These are phyloP conservation scores for Rhizopus delemar DNA, from an alignment of 371 early-diverging fungal genomes.

Conservation along the genomic window DNA sequence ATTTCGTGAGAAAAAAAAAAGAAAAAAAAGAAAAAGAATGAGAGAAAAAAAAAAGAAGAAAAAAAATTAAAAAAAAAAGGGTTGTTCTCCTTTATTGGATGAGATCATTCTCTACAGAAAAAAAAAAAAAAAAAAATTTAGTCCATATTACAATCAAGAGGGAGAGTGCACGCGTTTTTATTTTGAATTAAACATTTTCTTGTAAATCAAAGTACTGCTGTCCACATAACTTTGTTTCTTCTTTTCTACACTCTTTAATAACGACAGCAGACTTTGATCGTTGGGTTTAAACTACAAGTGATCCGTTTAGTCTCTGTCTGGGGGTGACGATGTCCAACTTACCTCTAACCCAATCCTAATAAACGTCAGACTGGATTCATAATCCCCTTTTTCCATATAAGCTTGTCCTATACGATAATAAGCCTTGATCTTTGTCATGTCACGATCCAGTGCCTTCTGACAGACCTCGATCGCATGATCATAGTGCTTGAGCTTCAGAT, in stretches of 20 bases:
- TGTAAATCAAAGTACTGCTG: constrained; percentile 28
- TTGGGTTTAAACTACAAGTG: constrained; percentile 17
- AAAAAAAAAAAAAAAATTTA: no score
- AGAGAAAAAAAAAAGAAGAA: constrained; percentile 6
- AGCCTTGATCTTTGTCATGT: constrained; percentile 62
- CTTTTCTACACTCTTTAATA: constrained; percentile 13
- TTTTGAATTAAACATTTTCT: constrained; percentile 28
- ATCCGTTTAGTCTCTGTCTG: not conserved
- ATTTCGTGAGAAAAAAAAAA: constrained; percentile 1
- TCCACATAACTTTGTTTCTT: constrained; percentile 12
- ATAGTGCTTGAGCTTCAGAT: constrained; percentile 43
- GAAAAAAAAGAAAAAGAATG: not conserved
- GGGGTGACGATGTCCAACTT: not conserved
- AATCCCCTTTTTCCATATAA: constrained; percentile 52
- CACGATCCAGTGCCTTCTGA: constrained; percentile 53
- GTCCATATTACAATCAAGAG: no score
- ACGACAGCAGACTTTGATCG: constrained; percentile 17
- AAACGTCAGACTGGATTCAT: constrained; percentile 50
- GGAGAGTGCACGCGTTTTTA: no score
- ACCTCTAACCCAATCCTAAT: constrained; percentile 53
- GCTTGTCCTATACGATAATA: constrained; percentile 65
- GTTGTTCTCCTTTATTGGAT: no score
- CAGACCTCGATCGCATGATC: constrained; percentile 45
- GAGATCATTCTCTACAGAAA: no score
- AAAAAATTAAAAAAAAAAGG: not conserved